phyloP scores from a whole-genome alignment of 2,329 filamentous ascomycete genomes.

The Microthyrium microscopicum region DNA sequence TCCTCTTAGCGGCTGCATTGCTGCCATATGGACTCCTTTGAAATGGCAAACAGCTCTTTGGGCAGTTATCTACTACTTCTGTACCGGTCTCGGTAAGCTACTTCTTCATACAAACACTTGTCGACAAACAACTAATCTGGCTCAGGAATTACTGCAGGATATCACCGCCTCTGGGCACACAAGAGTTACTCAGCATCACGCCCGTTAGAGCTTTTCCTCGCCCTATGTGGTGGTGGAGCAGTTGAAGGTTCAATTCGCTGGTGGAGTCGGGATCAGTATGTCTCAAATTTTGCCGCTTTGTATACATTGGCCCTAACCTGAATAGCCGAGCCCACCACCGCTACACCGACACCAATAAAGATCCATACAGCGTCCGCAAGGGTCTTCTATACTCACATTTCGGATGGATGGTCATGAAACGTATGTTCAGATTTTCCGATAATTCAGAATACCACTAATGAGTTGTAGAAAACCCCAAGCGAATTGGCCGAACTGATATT shows the following conservation, averaged over 20 bases:
- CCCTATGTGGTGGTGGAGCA: conserved; percentile 30
- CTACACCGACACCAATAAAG: conserved; percentile 36
- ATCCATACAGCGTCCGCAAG: conserved; percentile 36
- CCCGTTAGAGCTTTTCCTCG: conserved; percentile 32
- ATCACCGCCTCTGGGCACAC: conserved; percentile 27
- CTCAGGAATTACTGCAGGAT: conserved; percentile 26
- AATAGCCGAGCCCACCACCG: conserved; percentile 30
- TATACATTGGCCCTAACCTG: background rate
- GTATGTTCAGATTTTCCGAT: background rate
- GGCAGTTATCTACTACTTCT: conserved; percentile 68
- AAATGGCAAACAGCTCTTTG: conserved; percentile 56
- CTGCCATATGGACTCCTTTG: conserved; percentile 66
- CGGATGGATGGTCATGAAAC: conserved; percentile 29
- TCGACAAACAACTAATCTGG: conserved; percentile 74
- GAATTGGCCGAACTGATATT: conserved; percentile 34
- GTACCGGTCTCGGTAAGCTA: conserved; percentile 61
- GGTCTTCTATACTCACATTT: conserved; percentile 34
- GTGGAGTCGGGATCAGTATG: conserved; percentile 29
- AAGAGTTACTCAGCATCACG: conserved; percentile 28
- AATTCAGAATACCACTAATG: conserved; percentile 16
- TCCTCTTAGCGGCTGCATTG: conserved; percentile 56
- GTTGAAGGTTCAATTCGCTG: conserved; percentile 34
- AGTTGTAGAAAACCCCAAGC: conserved; percentile 38
- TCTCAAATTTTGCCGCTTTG: background rate
- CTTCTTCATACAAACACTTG: conserved; percentile 51